A percentile compares a stretch with the other conserved stretches of the same genome.
Evolutionary conservation across 495 filamentous ascomycete genomes (phyloP).

Genomic region (Talaromyces nanjingensis): DNA sequence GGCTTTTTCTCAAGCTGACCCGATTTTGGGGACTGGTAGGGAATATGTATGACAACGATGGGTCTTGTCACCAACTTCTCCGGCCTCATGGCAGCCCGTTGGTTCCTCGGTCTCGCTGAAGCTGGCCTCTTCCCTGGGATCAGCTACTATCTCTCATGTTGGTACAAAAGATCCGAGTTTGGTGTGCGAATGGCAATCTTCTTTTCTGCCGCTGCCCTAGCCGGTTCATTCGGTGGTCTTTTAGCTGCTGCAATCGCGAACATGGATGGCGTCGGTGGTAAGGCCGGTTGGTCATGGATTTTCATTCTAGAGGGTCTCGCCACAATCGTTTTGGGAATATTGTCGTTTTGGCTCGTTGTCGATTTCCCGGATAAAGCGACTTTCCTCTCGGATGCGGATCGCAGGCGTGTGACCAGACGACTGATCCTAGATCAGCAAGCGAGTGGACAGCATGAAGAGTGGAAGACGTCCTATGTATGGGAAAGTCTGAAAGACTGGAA

Average conservation of each 20-base stretch:
- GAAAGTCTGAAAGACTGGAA: conserved; percentile 78
- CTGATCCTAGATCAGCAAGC: conserved; percentile 71
- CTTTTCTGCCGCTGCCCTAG: conserved; percentile 79
- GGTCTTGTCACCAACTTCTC: conserved; percentile 72
- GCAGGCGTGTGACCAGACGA: conserved; percentile 64
- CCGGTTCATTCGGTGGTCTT: conserved; percentile 80
- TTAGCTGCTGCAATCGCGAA: conserved; percentile 70
- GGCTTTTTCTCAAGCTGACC: conserved; percentile 1
- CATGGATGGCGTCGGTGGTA: conserved; percentile 65
- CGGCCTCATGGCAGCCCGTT: conserved; percentile 76
- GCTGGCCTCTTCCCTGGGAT: conserved; percentile 84
- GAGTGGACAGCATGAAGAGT: conserved; percentile 72
- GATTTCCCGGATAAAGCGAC: conserved; percentile 81
- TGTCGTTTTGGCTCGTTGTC: conserved; percentile 78
- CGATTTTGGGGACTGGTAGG: conserved; percentile 33
- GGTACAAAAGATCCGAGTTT: conserved; percentile 78
- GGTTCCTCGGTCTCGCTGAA: conserved; percentile 79
- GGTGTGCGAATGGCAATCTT: conserved; percentile 78
- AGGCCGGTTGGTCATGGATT: conserved; percentile 75
- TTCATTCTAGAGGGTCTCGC: conserved; percentile 43
- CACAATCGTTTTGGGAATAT: conserved; percentile 65
- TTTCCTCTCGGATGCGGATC: conserved; percentile 69
- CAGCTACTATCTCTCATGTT: conserved; percentile 82
- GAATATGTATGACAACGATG: conserved; percentile 76
- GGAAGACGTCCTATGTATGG: conserved; percentile 71